These are phyloP conservation scores for Borovskyia barvae DNA, from an alignment of 208 protist species.

Conservation along the genomic window DNA sequence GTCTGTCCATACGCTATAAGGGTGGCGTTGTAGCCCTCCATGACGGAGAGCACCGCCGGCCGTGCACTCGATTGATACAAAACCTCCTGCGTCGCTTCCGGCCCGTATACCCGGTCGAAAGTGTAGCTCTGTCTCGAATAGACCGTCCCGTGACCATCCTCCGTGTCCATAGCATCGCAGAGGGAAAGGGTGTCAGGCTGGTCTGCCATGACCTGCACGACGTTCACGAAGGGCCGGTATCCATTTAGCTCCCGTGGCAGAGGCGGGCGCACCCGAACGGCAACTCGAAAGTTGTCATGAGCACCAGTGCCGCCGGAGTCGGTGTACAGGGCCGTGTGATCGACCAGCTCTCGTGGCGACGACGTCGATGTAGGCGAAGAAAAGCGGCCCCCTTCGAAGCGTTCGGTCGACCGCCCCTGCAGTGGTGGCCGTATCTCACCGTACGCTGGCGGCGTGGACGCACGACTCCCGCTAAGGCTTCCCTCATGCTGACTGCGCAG, in stretches of 20 bases:
- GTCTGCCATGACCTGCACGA: conserved; percentile 52
- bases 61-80: conserved; percentile 76
- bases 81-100: conserved; percentile 46
- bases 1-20: conserved; percentile 91
- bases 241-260: conserved; percentile 75
- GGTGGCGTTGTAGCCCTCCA: conserved; percentile 85
- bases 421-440: conserved; percentile 1
- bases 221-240: conserved; percentile 55
- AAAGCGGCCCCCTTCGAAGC: not conserved
- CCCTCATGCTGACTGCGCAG: conserved; percentile 11
- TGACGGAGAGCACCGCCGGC: conserved; percentile 65
- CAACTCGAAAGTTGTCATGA: conserved; percentile 77
- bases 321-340: conserved; percentile 26
- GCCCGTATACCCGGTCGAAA: conserved; percentile 68
- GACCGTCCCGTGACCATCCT: conserved; percentile 45
- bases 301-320: conserved; percentile 6
- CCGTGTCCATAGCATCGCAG: conserved; percentile 69
- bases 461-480: conserved; percentile 14
- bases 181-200: conserved; percentile 60
- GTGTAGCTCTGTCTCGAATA: conserved; percentile 77
- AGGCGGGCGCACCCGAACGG: conserved; percentile 86
- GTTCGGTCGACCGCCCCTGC: not conserved
- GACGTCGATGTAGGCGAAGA: conserved; percentile 1
- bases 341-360: conserved; percentile 18
- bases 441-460: conserved; percentile 10